Evolutionary conservation across 1,139 yeast genomes (phyloP).

Genomic region (Komagataea norvegica): DNA sequence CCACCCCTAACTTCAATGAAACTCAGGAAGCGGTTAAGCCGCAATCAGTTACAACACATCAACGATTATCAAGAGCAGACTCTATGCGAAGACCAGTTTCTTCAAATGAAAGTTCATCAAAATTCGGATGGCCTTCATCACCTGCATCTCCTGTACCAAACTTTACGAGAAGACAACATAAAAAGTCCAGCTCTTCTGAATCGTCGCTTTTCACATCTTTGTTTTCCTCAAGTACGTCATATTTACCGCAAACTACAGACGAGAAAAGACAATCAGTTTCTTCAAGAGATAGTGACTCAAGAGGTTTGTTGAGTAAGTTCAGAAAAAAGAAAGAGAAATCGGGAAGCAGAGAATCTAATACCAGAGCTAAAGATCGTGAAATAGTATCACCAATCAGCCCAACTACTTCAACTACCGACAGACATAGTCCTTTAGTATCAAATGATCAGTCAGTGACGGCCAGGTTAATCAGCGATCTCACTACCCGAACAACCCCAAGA

Average conservation of each 20-base stretch:
- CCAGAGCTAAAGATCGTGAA: constrained; percentile 14
- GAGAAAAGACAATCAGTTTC: constrained; percentile 23
- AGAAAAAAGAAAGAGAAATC: constrained; percentile 14
- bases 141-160: constrained; percentile 32
- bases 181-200: constrained; percentile 52
- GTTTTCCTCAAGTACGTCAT: constrained; percentile 25
- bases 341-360: constrained; percentile 1
- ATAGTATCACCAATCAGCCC: constrained; percentile 21
- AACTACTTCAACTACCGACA: constrained; percentile 5
- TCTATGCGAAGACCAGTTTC: constrained; percentile 45
- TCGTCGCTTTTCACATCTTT: constrained; percentile 37
- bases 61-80: constrained; percentile 7
- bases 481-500: background rate
- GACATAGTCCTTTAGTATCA: constrained; percentile 4
- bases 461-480: no score
- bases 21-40: constrained; percentile 3
- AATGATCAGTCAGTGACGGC: constrained; percentile 3
- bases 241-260: constrained; percentile 18
- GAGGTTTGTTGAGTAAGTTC: constrained; percentile 30
- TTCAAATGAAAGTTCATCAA: constrained; percentile 39
- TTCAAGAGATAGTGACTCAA: constrained; percentile 21
- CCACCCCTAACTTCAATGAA: constrained; percentile 26
- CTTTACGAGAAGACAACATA: constrained; percentile 43
- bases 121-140: constrained; percentile 33
- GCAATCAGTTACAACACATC: constrained; percentile 1